Percentiles rank a stretch among this genome's conserved stretches.
Conservation (phyloP, 164 flowering plant genomes). For the Magnolia officinalis region DNA sequence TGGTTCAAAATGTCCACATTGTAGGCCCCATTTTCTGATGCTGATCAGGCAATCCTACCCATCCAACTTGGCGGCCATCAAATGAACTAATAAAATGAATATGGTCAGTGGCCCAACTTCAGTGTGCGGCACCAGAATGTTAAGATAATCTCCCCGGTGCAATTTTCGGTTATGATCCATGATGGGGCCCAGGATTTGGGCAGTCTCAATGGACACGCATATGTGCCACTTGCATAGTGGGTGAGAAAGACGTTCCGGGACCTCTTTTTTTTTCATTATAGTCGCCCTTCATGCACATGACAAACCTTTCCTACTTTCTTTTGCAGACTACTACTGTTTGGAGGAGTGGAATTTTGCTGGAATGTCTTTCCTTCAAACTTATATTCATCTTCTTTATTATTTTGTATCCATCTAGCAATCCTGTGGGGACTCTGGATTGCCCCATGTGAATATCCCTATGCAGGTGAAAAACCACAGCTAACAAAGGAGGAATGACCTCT, state of each 20-base stretch:
- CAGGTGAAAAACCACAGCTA: slow-evolving; percentile 16
- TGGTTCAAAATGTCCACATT: not conserved
- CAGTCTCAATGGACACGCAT: too few species aligned
- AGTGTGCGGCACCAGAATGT: not conserved
- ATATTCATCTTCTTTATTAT: slow-evolving; percentile 66
- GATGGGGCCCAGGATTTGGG: too few species aligned
- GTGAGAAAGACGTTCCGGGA: not conserved
- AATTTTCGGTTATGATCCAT: too few species aligned
- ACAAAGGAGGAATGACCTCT: slow-evolving; percentile 33
- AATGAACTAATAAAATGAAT: not conserved
- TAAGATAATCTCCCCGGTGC: too few species aligned
- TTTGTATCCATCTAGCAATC: slow-evolving; percentile 55
- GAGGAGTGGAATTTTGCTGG: slow-evolving; percentile 83
- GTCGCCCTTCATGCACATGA: not conserved
- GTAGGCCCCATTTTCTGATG: not conserved
- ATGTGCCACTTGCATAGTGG: not conserved
- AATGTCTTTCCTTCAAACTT: slow-evolving; percentile 76
- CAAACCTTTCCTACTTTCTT: not conserved
- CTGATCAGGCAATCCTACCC: not conserved
- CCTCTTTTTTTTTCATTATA: not conserved
- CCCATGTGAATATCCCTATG: slow-evolving; percentile 58
- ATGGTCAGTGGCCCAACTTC: not conserved
- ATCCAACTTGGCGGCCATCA: not conserved
- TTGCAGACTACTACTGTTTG: slow-evolving; percentile 64
- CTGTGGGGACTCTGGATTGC: slow-evolving; percentile 73